Evolutionary conservation across 345 rosid genomes (phyloP).

Genomic region (Pugionium dolabratum): DNA sequence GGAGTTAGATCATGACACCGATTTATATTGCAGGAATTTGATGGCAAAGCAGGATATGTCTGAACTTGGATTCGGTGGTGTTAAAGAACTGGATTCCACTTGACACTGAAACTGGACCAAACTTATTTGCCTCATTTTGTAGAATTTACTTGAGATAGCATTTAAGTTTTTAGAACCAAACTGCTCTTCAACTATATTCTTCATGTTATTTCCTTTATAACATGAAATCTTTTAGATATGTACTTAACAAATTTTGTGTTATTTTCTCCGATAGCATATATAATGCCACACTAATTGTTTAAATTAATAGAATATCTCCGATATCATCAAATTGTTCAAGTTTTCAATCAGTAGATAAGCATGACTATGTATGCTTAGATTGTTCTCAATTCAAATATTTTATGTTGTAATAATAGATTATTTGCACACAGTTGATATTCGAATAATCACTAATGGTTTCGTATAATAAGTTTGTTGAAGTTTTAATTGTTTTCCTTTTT

Average conservation of each 20-base stretch:
- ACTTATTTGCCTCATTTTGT: no score
- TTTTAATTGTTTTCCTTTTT: background rate
- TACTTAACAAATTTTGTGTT: no score
- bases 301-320: no score
- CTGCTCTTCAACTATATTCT: background rate
- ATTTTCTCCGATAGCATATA: no score
- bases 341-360: conserved; percentile 6
- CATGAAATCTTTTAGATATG: no score
- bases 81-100: conserved; percentile 40
- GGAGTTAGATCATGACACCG: background rate
- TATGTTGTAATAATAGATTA: background rate
- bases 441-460: no score
- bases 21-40: conserved; percentile 62
- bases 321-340: no score
- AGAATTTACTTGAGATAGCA: conserved; percentile 1
- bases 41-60: conserved; percentile 91
- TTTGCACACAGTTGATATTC: background rate
- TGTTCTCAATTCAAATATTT: no score
- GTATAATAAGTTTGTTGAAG: background rate
- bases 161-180: conserved; percentile 1
- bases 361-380: background rate
- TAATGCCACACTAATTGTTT: no score
- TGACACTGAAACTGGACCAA: background rate
- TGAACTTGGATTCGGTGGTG: conserved; percentile 76
- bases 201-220: background rate